These are phyloP conservation scores for Aspergillus ochraceoroseus DNA, from an alignment of 2,329 filamentous ascomycete species.

Conservation along the genomic window DNA sequence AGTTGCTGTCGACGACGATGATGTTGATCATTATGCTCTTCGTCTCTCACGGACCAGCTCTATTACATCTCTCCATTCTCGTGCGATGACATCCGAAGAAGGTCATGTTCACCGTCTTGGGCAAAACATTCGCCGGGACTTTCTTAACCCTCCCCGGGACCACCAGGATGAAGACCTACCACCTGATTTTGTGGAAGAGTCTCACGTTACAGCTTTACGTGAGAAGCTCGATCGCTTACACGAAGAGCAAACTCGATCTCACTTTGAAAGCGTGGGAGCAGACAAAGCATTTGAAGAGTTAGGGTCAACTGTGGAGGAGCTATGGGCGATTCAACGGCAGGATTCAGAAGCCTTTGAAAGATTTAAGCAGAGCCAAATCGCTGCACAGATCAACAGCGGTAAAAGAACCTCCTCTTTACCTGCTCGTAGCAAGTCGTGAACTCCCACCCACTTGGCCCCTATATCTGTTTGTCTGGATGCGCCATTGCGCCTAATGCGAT, in stretches of 20 bases:
- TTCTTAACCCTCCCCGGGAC: constrained; percentile 51
- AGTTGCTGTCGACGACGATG: constrained; percentile 39
- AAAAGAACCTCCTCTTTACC: constrained; percentile 21
- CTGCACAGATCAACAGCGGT: constrained; percentile 45
- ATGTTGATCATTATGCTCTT: constrained; percentile 41
- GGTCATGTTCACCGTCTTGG: constrained; percentile 64
- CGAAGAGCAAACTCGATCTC: constrained; percentile 40
- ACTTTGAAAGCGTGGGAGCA: constrained; percentile 37
- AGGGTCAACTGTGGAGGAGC: constrained; percentile 44
- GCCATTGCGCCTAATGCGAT: too few species aligned
- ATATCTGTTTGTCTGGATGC: too few species aligned
- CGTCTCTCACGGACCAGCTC: constrained; percentile 57
- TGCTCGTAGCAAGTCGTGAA: constrained; percentile 6
- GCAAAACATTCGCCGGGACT: constrained; percentile 60
- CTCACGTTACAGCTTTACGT: constrained; percentile 45
- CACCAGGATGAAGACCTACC: constrained; percentile 33
- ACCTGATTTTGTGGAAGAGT: constrained; percentile 34
- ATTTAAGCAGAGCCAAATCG: constrained; percentile 45
- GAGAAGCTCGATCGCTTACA: constrained; percentile 43
- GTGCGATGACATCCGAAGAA: constrained; percentile 63
- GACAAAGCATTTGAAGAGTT: constrained; percentile 43
- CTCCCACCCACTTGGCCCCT: too few species aligned
- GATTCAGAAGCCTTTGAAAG: constrained; percentile 44
- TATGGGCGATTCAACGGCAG: constrained; percentile 40
- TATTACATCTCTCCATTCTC: constrained; percentile 63